phyloP scores from a whole-genome alignment of 2,329 filamentous ascomycete genomes.

The Venturia effusa region DNA sequence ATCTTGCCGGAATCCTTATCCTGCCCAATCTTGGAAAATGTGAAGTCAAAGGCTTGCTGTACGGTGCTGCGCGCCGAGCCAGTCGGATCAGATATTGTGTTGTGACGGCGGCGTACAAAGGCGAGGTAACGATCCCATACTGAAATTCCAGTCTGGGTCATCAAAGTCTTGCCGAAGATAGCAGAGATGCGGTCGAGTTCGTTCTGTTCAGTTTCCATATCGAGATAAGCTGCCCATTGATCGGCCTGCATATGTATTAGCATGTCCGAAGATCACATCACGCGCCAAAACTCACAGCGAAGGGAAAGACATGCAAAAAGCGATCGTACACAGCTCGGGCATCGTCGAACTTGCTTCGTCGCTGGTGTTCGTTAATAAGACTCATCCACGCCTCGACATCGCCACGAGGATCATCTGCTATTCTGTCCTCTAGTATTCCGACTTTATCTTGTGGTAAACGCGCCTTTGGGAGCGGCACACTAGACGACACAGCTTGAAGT shows the following conservation, averaged over 20 bases:
- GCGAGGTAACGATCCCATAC: slow-evolving; percentile 92
- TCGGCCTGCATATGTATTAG: slow-evolving; percentile 53
- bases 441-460: slow-evolving; percentile 63
- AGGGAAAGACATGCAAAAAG: slow-evolving; percentile 80
- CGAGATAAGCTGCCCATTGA: slow-evolving; percentile 79
- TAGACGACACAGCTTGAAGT: slow-evolving; percentile 28
- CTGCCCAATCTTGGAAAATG: slow-evolving; percentile 77
- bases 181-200: slow-evolving; percentile 71
- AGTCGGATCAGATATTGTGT: slow-evolving; percentile 67
- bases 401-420: slow-evolving; percentile 84
- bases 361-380: slow-evolving; percentile 75
- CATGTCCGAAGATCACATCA: slow-evolving; percentile 7
- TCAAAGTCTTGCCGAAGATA: slow-evolving; percentile 71
- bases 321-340: slow-evolving; percentile 71
- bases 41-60: slow-evolving; percentile 82
- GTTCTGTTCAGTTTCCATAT: slow-evolving; percentile 81
- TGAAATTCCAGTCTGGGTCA: slow-evolving; percentile 69
- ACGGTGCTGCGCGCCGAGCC: slow-evolving; percentile 71
- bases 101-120: slow-evolving; percentile 86
- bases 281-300: slow-evolving; percentile 55
- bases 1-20: slow-evolving; percentile 83
- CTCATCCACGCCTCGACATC: slow-evolving; percentile 86
- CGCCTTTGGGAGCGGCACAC: slow-evolving; percentile 29
- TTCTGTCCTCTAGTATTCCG: slow-evolving; percentile 76
- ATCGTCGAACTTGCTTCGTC: slow-evolving; percentile 71